These are phyloP conservation scores for Shiraia sp. DNA, from an alignment of 2,329 filamentous ascomycete genomes.

Conservation along the genomic window DNA sequence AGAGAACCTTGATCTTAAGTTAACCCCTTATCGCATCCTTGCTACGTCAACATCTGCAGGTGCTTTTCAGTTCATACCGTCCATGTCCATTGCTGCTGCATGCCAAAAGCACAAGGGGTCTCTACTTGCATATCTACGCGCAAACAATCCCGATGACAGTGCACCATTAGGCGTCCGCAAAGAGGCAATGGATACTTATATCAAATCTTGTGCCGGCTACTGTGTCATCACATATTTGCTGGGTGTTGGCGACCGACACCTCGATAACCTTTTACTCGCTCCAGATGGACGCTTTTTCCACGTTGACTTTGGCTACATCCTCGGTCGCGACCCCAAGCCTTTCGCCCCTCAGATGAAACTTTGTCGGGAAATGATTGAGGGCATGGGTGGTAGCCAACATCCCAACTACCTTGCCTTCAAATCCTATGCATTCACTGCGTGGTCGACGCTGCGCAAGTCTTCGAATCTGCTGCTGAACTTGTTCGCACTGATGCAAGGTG, in stretches of 20 bases:
- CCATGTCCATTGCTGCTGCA: conserved; percentile 80
- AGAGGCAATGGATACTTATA: conserved; percentile 91
- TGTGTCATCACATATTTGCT: conserved; percentile 98
- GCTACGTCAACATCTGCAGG: conserved; percentile 89
- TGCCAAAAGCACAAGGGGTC: conserved; percentile 79
- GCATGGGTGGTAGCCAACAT: conserved; percentile 85
- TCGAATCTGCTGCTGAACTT: conserved; percentile 91
- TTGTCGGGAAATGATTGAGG: conserved; percentile 97
- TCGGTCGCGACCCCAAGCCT: conserved; percentile 94
- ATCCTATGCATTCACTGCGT: conserved; percentile 94
- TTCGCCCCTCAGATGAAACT: conserved; percentile 98
- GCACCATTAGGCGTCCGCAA: conserved; percentile 85
- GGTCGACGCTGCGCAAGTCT: conserved; percentile 85
- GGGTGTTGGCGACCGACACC: conserved; percentile 91
- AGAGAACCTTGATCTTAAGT: conserved; percentile 92
- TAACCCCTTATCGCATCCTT: conserved; percentile 94
- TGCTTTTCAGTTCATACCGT: conserved; percentile 91
- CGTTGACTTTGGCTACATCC: conserved; percentile 96
- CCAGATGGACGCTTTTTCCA: conserved; percentile 97
- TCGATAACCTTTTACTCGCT: conserved; percentile 90
- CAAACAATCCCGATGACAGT: conserved; percentile 83
- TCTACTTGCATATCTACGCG: conserved; percentile 79
- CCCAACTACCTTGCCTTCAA: conserved; percentile 88
- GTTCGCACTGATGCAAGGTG: conserved; percentile 96
- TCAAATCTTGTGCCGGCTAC: conserved; percentile 95